phyloP scores from a whole-genome alignment of 202 grass and related monocot genomes.

The Carex arenaria region DNA sequence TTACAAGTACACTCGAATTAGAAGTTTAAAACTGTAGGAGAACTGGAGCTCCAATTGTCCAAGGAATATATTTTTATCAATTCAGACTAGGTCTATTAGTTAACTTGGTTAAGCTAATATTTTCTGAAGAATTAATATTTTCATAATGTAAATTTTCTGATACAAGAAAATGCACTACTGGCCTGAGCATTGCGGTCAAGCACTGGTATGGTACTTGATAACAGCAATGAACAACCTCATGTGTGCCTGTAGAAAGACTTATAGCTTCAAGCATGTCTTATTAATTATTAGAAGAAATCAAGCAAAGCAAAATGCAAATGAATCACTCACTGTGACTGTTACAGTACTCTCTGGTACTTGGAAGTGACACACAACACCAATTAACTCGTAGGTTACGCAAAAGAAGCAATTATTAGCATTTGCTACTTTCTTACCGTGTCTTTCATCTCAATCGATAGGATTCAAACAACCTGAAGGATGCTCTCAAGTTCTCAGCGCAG shows the following conservation, averaged over 20 bases:
- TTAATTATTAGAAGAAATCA: neutral
- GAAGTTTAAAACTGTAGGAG: neutral
- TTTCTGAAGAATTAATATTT: neutral
- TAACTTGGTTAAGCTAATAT: neutral
- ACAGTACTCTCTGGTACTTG: neutral
- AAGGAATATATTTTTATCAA: neutral
- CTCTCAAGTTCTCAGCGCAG: conserved; percentile 96
- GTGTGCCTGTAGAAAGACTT: neutral
- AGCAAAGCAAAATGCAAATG: neutral
- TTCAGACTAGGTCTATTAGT: neutral
- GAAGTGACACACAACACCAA: neutral
- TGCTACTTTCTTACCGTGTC: neutral
- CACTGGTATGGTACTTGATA: conserved; percentile 1
- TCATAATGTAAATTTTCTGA: neutral
- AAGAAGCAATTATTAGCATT: neutral
- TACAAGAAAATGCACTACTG: neutral
- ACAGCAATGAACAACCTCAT: neutral
- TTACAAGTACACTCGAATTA: neutral
- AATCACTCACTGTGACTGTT: neutral
- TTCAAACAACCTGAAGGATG: conserved; percentile 96
- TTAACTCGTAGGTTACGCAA: neutral
- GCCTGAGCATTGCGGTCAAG: neutral
- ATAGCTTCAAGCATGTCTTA: neutral
- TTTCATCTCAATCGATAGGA: conserved; percentile 50
- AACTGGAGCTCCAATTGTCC: neutral